These are phyloP conservation scores for Paramecium bursaria DNA, from an alignment of 73 alveolate genomes.

Conservation along the genomic window DNA sequence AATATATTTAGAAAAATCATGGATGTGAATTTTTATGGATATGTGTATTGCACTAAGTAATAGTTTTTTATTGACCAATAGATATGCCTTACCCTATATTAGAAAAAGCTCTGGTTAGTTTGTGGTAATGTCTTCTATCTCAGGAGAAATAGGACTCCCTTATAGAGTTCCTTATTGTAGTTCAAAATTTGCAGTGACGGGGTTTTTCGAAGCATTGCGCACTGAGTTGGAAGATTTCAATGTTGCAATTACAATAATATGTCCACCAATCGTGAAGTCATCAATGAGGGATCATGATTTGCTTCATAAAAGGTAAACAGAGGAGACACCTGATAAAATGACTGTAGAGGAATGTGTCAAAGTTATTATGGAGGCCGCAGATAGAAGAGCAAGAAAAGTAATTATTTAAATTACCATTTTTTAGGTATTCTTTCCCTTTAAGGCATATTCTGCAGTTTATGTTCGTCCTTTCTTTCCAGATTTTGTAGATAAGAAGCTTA, in stretches of 20 bases:
- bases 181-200: constrained; percentile 86
- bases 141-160: constrained; percentile 87
- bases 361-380: constrained; percentile 80
- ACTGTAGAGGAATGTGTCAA: constrained; percentile 76
- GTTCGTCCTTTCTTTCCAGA: constrained; percentile 83
- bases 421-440: constrained; percentile 76
- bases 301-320: constrained; percentile 60
- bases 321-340: constrained; percentile 77
- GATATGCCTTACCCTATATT: constrained; percentile 75
- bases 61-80: neutral
- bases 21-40: constrained; percentile 85
- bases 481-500: constrained; percentile 72
- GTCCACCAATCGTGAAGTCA: constrained; percentile 80
- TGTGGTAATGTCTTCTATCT: constrained; percentile 82
- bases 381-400: constrained; percentile 79
- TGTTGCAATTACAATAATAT: constrained; percentile 80
- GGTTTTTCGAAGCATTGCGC: constrained; percentile 85
- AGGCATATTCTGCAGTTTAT: constrained; percentile 79
- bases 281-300: constrained; percentile 70
- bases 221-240: constrained; percentile 76
- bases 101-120: constrained; percentile 78
- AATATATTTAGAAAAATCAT: constrained; percentile 69
- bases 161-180: constrained; percentile 87
- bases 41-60: constrained; percentile 78
- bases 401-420: neutral